These are phyloP conservation scores for Vitis amurensis DNA, from an alignment of 164 flowering plant genomes.

Conservation along the genomic window DNA sequence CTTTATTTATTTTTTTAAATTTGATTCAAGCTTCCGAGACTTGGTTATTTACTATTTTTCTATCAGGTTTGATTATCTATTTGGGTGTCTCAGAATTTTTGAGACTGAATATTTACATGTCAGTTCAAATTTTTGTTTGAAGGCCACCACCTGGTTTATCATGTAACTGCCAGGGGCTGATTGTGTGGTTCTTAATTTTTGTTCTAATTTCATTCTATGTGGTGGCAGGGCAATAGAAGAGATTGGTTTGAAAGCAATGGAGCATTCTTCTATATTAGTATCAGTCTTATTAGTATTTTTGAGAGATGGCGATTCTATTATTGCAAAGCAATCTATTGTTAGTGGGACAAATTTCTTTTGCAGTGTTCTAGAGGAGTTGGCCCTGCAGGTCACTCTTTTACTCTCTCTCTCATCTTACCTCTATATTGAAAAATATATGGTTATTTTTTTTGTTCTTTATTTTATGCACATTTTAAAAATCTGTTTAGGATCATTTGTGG, in stretches of 20 bases:
- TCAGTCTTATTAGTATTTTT: slow-evolving; percentile 54
- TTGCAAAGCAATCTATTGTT: slow-evolving; percentile 68
- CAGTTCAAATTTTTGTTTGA: too few relatives aligned
- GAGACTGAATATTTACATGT: too few relatives aligned
- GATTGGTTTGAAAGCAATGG: slow-evolving; percentile 57
- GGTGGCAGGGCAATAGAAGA: slow-evolving; percentile 72
- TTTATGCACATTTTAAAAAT: too few relatives aligned
- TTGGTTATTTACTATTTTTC: too few relatives aligned
- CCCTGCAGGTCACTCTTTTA: slow-evolving; percentile 60
- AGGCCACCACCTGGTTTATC: too few relatives aligned
- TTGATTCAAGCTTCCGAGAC: too few relatives aligned
- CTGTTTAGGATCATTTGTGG: too few relatives aligned
- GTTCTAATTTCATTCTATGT: neutral
- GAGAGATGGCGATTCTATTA: slow-evolving; percentile 54
- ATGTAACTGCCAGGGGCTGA: neutral
- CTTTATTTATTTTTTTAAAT: too few relatives aligned
- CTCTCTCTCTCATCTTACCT: neutral
- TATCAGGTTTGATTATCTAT: too few relatives aligned
- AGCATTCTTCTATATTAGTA: slow-evolving; percentile 51
- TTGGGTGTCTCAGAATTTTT: too few relatives aligned
- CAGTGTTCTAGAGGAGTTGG: slow-evolving; percentile 61
- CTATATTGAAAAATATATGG: neutral
- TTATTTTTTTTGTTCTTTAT: neutral
- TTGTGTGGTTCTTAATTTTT: neutral
- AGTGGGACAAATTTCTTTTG: slow-evolving; percentile 61